Conservation (phyloP, 192 early-diverging fungal species). For the Kickxella alabastrina region DNA sequence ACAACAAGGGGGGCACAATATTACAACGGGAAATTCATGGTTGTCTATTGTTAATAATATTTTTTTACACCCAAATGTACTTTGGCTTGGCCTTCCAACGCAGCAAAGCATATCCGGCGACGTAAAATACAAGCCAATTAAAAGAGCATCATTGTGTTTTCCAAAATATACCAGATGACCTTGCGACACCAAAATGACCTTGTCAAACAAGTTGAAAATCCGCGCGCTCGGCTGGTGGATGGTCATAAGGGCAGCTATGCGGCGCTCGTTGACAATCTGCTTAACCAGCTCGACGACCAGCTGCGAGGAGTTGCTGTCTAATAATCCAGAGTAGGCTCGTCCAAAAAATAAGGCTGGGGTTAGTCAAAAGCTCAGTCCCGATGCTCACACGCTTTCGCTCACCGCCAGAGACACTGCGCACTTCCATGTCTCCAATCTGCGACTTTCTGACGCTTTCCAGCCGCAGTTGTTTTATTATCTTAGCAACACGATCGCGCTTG, state of each 20-base stretch:
- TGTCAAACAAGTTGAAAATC: constrained; percentile 78
- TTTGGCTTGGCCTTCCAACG: constrained; percentile 52
- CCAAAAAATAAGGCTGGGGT: constrained; percentile 55
- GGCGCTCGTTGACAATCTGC: constrained; percentile 51
- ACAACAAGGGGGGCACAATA: too few species aligned
- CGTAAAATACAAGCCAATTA: constrained; percentile 23
- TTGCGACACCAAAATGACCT: constrained; percentile 64
- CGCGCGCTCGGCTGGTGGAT: constrained; percentile 89
- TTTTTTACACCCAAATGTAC: constrained; percentile 39
- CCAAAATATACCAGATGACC: constrained; percentile 66
- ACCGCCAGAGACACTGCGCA: constrained; percentile 53
- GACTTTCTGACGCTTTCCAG: constrained; percentile 56
- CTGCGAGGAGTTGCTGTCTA: constrained; percentile 67
- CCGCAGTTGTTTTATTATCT: constrained; percentile 61
- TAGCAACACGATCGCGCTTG: constrained; percentile 57
- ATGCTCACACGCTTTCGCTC: constrained; percentile 54
- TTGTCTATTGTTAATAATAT: too few species aligned
- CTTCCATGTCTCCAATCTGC: constrained; percentile 45
- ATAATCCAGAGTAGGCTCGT: constrained; percentile 61
- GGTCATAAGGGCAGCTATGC: constrained; percentile 74
- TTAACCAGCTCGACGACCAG: constrained; percentile 59
- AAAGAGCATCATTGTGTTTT: constrained; percentile 28
- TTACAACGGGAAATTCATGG: too few species aligned
- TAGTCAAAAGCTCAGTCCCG: constrained; percentile 47
- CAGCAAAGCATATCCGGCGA: constrained; percentile 31